phyloP scores from a whole-genome alignment of 345 rosid species.

The Cardiospermum halicacabum region DNA sequence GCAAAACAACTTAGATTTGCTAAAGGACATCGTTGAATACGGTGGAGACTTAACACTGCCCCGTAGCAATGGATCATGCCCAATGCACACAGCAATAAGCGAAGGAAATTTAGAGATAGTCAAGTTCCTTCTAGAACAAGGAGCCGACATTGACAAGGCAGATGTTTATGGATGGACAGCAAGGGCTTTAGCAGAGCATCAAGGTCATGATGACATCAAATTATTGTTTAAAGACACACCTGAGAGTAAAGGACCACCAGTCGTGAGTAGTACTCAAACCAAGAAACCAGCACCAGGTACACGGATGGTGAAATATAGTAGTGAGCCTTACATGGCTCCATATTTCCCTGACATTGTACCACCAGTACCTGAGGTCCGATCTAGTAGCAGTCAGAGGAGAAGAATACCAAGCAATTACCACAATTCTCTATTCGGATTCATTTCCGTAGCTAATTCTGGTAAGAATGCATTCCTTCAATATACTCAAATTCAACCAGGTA shows the following conservation, averaged over 20 bases:
- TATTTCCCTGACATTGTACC: conserved; percentile 17
- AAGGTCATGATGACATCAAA: conserved; percentile 71
- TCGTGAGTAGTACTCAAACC: conserved; percentile 10
- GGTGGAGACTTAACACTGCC: conserved; percentile 64
- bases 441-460: conserved; percentile 68
- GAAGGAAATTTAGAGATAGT: conserved; percentile 63
- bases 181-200: conserved; percentile 64
- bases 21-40: conserved; percentile 39
- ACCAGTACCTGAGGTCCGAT: conserved; percentile 26
- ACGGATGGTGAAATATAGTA: conserved; percentile 46
- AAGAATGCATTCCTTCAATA: background rate
- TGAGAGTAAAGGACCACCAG: conserved; percentile 5
- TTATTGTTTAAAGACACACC: conserved; percentile 26
- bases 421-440: conserved; percentile 73
- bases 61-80: conserved; percentile 43
- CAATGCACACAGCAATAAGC: conserved; percentile 64
- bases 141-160: conserved; percentile 53
- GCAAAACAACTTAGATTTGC: conserved; percentile 50
- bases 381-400: conserved; percentile 31
- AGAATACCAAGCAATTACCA: conserved; percentile 42
- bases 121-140: conserved; percentile 53
- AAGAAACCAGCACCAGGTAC: conserved; percentile 15
- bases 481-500: too few relatives aligned
- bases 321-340: conserved; percentile 51
- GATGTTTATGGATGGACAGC: conserved; percentile 78